Conservation (phyloP, 345 rosid species). For the Salix dunnii region DNA sequence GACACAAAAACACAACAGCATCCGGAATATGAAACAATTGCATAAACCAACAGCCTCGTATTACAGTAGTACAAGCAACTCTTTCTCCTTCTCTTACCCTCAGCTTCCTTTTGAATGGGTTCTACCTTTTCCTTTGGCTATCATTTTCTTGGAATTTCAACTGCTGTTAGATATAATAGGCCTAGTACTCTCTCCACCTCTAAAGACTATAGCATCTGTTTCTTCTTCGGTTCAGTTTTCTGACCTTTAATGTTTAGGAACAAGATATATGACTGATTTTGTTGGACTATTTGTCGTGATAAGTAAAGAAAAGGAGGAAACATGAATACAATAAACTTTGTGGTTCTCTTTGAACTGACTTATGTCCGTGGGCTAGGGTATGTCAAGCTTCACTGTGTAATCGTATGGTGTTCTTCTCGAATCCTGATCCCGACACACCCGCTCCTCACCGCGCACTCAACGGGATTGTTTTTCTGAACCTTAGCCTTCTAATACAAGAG, state of each 20-base stretch:
- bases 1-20: neutral
- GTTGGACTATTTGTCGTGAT: neutral
- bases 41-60: neutral
- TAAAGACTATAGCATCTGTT: neutral
- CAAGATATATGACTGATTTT: neutral
- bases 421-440: neutral
- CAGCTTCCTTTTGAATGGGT: neutral
- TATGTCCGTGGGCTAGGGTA: neutral
- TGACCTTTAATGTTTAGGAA: neutral
- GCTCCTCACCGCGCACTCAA: neutral
- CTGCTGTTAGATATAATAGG: neutral
- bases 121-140: neutral
- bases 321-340: neutral
- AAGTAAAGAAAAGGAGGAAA: neutral
- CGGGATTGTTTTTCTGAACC: neutral
- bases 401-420: neutral
- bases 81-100: neutral
- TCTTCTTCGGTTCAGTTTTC: neutral
- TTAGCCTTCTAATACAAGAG: neutral
- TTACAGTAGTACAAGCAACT: neutral
- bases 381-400: neutral
- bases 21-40: neutral
- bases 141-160: neutral
- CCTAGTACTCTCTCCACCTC: neutral
- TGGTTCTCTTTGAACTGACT: neutral